Evolutionary conservation across 148 eudicot genomes (phyloP).

Genomic region (Gaultheria prostrata): DNA sequence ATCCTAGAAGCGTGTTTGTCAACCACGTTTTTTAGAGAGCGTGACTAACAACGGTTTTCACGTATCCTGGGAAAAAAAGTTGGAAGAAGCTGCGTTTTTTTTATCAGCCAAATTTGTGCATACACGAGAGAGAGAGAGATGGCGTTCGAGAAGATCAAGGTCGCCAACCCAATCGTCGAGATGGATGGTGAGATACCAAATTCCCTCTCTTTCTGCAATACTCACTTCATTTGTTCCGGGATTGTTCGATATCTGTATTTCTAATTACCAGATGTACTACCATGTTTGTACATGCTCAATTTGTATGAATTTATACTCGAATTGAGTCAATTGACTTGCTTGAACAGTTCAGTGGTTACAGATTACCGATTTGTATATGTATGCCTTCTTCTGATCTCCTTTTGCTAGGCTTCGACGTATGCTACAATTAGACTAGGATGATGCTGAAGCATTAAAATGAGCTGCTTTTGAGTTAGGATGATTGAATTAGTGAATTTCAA

Average conservation of each 20-base stretch:
- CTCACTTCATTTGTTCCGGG: background rate
- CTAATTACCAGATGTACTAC: background rate
- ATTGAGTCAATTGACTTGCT: background rate
- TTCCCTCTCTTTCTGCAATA: background rate
- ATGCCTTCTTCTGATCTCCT: background rate
- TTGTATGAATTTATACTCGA: background rate
- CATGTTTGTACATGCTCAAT: too few relatives aligned
- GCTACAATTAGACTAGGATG: background rate
- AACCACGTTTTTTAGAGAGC: too few relatives aligned
- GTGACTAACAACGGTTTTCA: too few relatives aligned
- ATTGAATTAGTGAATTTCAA: background rate
- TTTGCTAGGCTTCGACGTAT: background rate
- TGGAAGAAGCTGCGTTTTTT: too few relatives aligned
- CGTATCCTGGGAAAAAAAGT: too few relatives aligned
- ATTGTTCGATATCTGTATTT: background rate
- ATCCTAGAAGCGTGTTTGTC: too few relatives aligned
- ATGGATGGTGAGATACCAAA: constrained; percentile 65
- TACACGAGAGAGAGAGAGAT: constrained; percentile 2
- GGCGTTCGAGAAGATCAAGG: constrained; percentile 58
- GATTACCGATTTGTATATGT: background rate
- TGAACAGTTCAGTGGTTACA: background rate
- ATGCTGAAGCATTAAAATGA: background rate
- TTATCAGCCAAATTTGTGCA: too few relatives aligned
- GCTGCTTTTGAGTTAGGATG: background rate
- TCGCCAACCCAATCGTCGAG: constrained; percentile 87